Percentiles rank a stretch among this genome's conserved stretches.
phyloP scores from a whole-genome alignment of 2,329 filamentous ascomycete genomes.

The Arthrobotrys sphaeroides region DNA sequence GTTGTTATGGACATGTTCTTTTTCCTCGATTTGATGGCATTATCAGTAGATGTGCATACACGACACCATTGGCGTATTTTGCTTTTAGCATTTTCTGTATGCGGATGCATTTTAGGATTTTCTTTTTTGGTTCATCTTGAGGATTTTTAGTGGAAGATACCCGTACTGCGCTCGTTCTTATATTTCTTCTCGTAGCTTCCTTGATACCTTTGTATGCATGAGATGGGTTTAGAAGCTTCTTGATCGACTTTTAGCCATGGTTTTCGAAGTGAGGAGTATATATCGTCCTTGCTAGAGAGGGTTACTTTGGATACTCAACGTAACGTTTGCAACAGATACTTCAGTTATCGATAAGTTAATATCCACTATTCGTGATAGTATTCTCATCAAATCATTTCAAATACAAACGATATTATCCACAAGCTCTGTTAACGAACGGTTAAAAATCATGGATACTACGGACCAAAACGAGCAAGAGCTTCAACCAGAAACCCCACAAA shows the following conservation, averaged over 20 bases:
- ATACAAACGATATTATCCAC: too few species aligned
- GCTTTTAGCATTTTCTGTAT: slow-evolving; percentile 30
- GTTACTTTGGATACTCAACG: too few species aligned
- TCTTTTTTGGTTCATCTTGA: not conserved
- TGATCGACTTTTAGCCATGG: too few species aligned
- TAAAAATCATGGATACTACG: not conserved
- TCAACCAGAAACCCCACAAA: not conserved
- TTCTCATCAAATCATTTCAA: too few species aligned
- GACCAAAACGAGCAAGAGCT: not conserved
- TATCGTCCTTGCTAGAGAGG: too few species aligned
- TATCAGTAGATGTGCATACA: not conserved
- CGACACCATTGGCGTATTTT: slow-evolving; percentile 16
- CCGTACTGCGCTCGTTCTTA: not conserved
- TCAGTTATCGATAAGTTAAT: too few species aligned
- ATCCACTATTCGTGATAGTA: too few species aligned
- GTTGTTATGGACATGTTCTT: not conserved
- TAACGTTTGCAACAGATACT: too few species aligned
- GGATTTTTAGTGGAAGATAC: not conserved
- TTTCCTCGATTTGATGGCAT: not conserved
- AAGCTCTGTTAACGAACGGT: too few species aligned
- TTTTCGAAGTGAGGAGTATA: too few species aligned
- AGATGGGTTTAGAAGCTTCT: too few species aligned
- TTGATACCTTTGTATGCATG: too few species aligned
- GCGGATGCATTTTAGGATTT: slow-evolving; percentile 10
- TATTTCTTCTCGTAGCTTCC: not conserved